Percentiles rank a stretch among this genome's conserved stretches.
Evolutionary conservation across 2,329 filamentous ascomycete genomes (phyloP).

Genomic region (Polytolypa hystricis): DNA sequence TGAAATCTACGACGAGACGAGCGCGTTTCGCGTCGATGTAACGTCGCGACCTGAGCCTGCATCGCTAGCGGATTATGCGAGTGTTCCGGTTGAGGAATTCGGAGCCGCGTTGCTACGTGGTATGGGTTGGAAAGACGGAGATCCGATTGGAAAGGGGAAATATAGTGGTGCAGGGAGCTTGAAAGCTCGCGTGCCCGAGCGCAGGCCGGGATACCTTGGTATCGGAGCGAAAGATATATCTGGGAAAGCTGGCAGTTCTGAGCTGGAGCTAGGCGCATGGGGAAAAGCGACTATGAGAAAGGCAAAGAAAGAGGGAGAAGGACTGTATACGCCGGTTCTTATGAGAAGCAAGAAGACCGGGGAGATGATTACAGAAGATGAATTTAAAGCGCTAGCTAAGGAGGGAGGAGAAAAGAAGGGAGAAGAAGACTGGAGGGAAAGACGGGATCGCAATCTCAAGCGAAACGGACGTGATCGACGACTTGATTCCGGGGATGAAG

Average conservation of each 20-base stretch:
- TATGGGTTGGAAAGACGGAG: constrained; percentile 83
- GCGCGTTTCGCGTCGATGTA: constrained; percentile 61
- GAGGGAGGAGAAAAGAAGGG: constrained; percentile 30
- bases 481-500: constrained; percentile 22
- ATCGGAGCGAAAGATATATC: constrained; percentile 75
- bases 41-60: constrained; percentile 61
- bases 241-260: constrained; percentile 34
- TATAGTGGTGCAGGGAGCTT: constrained; percentile 33
- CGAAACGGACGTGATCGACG: constrained; percentile 27
- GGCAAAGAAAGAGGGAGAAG: constrained; percentile 36
- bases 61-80: constrained; percentile 72
- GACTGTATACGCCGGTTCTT: constrained; percentile 51
- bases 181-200: constrained; percentile 55
- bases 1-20: constrained; percentile 31
- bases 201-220: constrained; percentile 70
- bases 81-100: constrained; percentile 88
- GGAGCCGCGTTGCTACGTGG: constrained; percentile 79
- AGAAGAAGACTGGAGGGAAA: constrained; percentile 35
- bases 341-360: constrained; percentile 52
- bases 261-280: constrained; percentile 70
- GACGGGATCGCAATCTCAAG: constrained; percentile 34
- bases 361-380: constrained; percentile 51
- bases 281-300: constrained; percentile 51
- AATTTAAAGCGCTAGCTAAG: constrained; percentile 43
- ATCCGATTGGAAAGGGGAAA: constrained; percentile 46